A percentile compares a stretch with the other conserved stretches of the same genome.
Evolutionary conservation across 1,284 basidiomycete genomes (phyloP).

Genomic region (Sanghuangporus baumii): DNA sequence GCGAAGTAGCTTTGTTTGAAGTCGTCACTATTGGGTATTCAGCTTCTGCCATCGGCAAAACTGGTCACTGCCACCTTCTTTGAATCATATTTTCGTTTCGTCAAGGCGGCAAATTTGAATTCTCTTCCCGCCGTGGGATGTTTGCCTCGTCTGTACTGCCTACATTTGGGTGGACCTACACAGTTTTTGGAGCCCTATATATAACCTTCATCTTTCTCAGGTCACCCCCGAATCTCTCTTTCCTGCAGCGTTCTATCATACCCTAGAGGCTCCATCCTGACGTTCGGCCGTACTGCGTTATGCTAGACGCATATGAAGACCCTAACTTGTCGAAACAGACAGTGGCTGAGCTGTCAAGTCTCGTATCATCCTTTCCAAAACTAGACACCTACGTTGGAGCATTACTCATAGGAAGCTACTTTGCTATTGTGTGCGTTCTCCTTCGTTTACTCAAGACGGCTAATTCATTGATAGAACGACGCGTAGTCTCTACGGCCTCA

Average conservation of each 20-base stretch:
- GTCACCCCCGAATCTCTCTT: neutral
- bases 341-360: neutral
- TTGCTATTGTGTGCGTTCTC: constrained; percentile 5
- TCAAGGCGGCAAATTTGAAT: neutral
- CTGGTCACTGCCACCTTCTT: neutral
- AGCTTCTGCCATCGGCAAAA: neutral
- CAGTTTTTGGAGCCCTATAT: too few species aligned
- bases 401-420: constrained; percentile 8
- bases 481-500: constrained; percentile 5
- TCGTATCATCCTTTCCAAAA: neutral
- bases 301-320: neutral
- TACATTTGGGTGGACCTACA: too few species aligned
- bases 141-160: too few species aligned
- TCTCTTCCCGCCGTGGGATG: neutral
- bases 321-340: neutral
- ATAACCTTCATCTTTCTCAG: too few species aligned
- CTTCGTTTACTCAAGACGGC: neutral
- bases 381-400: constrained; percentile 1
- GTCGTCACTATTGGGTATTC: neutral
- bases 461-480: neutral
- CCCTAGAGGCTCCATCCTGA: neutral
- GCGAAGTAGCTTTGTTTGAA: neutral
- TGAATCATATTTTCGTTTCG: neutral
- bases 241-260: neutral
- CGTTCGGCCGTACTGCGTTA: neutral